Conservation (phyloP, 768 basidiomycete species). For the Crepidotus variabilis region DNA sequence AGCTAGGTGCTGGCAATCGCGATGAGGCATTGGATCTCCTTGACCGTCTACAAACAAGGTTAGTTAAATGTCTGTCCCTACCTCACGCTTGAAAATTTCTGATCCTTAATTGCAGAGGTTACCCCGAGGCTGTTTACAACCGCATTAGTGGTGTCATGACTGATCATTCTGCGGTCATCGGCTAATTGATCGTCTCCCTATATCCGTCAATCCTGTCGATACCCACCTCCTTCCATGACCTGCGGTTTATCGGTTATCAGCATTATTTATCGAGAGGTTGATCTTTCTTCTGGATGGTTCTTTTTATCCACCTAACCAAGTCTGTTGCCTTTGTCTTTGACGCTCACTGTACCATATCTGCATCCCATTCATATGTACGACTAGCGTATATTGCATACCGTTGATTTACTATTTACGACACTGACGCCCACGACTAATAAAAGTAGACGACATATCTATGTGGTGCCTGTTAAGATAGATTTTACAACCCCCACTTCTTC, state of each 20-base stretch:
- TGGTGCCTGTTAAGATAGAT: neutral
- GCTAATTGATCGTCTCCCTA: neutral
- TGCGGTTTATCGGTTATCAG: neutral
- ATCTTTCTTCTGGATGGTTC: neutral
- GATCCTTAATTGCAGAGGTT: slow-evolving; percentile 43
- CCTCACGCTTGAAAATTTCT: neutral
- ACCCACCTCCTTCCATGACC: neutral
- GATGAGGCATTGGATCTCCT: slow-evolving; percentile 67
- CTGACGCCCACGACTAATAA: neutral
- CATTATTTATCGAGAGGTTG: neutral
- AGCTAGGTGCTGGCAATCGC: slow-evolving; percentile 74
- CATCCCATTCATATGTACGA: slow-evolving; percentile 1
- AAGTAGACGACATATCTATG: slow-evolving; percentile 4
- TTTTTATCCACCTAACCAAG: neutral
- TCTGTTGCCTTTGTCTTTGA: neutral
- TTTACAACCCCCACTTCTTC: slow-evolving; percentile 1
- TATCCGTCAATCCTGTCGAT: neutral
- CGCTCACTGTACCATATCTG: neutral
- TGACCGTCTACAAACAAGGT: slow-evolving; percentile 71
- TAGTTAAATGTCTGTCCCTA: slow-evolving; percentile 17
- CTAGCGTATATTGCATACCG: neutral
- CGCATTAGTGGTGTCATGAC: slow-evolving; percentile 78
- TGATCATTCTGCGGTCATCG: slow-evolving; percentile 43
- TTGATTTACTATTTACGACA: neutral
- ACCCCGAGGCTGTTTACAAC: slow-evolving; percentile 74